Percentiles rank a stretch among this genome's conserved stretches.
These are phyloP conservation scores for Dacryopinax primogenitus DNA, from an alignment of 768 basidiomycete species.

Conservation along the genomic window DNA sequence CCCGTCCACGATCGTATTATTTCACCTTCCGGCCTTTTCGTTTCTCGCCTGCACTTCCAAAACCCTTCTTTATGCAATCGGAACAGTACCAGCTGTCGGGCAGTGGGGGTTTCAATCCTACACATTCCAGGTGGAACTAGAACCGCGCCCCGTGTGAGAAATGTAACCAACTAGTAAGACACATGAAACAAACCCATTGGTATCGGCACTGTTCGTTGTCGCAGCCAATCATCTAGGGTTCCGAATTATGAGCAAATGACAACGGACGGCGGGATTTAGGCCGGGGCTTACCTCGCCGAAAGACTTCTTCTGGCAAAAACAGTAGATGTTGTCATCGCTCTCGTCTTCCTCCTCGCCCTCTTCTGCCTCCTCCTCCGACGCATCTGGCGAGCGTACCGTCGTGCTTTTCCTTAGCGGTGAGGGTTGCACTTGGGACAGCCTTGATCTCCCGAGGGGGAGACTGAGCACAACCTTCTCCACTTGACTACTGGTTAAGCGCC, in stretches of 20 bases:
- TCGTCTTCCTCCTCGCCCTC: conserved; percentile 35
- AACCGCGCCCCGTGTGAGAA: not conserved
- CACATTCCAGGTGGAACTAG: conserved; percentile 53
- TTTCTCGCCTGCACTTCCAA: not conserved
- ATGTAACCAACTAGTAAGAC: not conserved
- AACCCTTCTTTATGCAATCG: conserved; percentile 36
- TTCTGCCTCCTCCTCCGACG: conserved; percentile 29
- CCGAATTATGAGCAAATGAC: conserved; percentile 24
- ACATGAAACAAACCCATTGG: conserved; percentile 44
- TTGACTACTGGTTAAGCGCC: not conserved
- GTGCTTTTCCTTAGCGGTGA: conserved; percentile 3
- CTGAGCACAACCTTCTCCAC: not conserved
- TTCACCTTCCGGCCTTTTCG: not conserved
- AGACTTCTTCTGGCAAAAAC: conserved; percentile 48
- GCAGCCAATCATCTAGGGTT: conserved; percentile 60
- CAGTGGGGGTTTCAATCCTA: conserved; percentile 42
- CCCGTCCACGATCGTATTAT: not conserved
- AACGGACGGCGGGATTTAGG: not conserved
- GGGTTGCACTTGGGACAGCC: conserved; percentile 8
- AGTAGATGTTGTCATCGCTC: conserved; percentile 49
- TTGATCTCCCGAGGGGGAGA: conserved; percentile 1
- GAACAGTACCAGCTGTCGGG: conserved; percentile 50
- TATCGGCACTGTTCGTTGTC: conserved; percentile 52
- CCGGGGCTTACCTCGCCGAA: conserved; percentile 41
- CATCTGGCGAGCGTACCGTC: not conserved